Conservation (phyloP, 352 stramenopile species). For the Blastocystis sp. region DNA sequence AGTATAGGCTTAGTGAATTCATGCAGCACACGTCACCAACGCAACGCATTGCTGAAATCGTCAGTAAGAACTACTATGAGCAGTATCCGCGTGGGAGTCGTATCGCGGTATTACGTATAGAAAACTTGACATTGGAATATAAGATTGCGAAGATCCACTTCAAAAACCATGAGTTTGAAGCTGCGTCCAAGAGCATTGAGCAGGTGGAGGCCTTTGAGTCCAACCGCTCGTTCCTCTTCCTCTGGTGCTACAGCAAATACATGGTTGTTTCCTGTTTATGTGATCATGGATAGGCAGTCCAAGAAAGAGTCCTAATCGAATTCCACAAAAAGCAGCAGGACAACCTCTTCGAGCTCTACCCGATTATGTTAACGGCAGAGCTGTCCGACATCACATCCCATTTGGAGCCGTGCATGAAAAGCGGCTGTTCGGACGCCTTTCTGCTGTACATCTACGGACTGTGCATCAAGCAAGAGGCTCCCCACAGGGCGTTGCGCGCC, state of each 20-base stretch:
- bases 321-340: not conserved
- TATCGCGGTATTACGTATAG: not conserved
- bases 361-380: not conserved
- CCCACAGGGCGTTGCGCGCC: not conserved
- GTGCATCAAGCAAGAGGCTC: not conserved
- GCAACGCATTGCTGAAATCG: no score
- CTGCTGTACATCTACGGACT: slow-evolving; percentile 2
- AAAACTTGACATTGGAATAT: not conserved
- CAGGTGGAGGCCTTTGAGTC: not conserved
- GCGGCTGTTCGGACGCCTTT: not conserved
- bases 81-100: no score
- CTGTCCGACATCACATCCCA: not conserved
- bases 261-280: not conserved
- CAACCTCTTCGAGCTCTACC: not conserved
- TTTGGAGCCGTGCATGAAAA: not conserved
- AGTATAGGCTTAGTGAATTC: no score
- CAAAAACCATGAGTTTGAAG: not conserved
- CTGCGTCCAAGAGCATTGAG: not conserved
- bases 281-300: not conserved
- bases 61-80: no score
- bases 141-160: not conserved
- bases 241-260: slow-evolving; percentile 33
- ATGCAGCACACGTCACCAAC: no score
- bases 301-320: not conserved
- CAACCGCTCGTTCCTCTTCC: slow-evolving; percentile 21